Evolutionary conservation across 1,284 basidiomycete genomes (phyloP), one percentile per base, ranked within the genome.

Genomic region (Apiotrichum sp.): DNA sequence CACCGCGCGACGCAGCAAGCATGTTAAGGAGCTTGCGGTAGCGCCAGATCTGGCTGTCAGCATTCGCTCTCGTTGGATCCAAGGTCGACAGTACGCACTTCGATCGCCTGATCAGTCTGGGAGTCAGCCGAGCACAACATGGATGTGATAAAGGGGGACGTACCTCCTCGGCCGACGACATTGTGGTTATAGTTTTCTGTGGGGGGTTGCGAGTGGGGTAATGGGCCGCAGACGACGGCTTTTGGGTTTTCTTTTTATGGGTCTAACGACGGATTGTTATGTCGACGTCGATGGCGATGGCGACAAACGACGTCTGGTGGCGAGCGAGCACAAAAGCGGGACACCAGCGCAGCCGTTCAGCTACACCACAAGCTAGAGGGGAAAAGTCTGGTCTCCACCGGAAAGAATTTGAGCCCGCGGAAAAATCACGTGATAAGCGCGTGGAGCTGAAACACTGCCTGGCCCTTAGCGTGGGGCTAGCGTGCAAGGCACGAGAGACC

Each of bases 1-100:
- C 95, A 66, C 93, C 93, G 81, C 93, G 84, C 62, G 93, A 90
- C 50, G 86, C 80, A 73, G 95, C 89, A 78, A 96, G 84, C 79
- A 88, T 91, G 82, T 87, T 91, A 80, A 95, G 91, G 78, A 97
- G 89, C 82, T 97, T 98, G 82, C 96, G 93, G 80, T 97, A 88
- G 80, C 97, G 95, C 95, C 82, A 83, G 63, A 82, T 77, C 72
- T 80, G 56, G 33, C 29, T n/a, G 43, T 36, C 13, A 34, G 48
- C 7, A 36, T 36, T n/a, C n/a, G n/a, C n/a, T n/a, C n/a, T n/a
- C n/a, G n/a, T n/a, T n/a, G n/a, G n/a, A 52, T 47, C 47, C 35
- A 36, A 6, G 35, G 11, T 6, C 11, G 35, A 41, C n/a, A n/a
- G 40, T n/a, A 53, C 66, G 50, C 50, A 72, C 70, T 65, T 73